phyloP scores from a whole-genome alignment of 306 rosid genomes.

The Trifolium fragiferum region DNA sequence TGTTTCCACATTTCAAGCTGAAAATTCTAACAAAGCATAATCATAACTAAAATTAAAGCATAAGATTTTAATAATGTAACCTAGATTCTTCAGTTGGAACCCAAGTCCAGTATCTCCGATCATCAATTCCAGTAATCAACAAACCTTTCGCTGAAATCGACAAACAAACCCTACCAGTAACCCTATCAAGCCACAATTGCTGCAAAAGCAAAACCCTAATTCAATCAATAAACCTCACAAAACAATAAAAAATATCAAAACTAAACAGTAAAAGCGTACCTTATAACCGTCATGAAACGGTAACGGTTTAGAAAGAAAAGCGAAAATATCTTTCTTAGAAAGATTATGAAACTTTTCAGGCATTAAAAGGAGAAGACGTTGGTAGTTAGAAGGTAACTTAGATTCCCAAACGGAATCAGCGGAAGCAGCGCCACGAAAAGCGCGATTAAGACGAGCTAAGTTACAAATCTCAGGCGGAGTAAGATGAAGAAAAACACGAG shows the following conservation, averaged over 20 bases:
- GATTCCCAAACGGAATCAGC: constrained; percentile 85
- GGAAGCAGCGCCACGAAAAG: constrained; percentile 91
- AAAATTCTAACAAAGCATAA: constrained; percentile 3
- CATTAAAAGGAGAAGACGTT: constrained; percentile 63
- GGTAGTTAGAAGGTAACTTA: constrained; percentile 79
- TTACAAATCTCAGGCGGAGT: constrained; percentile 95
- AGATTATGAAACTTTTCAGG: constrained; percentile 63
- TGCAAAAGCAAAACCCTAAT: constrained; percentile 47
- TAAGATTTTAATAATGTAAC: constrained; percentile 43
- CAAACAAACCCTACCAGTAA: constrained; percentile 69
- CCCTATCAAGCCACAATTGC: constrained; percentile 87
- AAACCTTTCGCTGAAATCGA: constrained; percentile 77
- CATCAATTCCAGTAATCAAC: constrained; percentile 88
- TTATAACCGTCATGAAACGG: constrained; percentile 73
- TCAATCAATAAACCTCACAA: constrained; percentile 15
- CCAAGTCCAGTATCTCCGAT: constrained; percentile 94
- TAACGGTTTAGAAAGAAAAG: constrained; percentile 69
- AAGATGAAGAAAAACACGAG: constrained; percentile 78
- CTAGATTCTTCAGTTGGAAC: constrained; percentile 93
- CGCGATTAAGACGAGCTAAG: constrained; percentile 77
- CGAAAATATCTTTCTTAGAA: constrained; percentile 76
- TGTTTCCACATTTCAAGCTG: neutral
- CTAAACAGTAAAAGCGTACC: constrained; percentile 45
- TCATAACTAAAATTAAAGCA: neutral
- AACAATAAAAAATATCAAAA: neutral